Conservation (phyloP, 2,329 filamentous ascomycete genomes). For the Aspergillus sp. region DNA sequence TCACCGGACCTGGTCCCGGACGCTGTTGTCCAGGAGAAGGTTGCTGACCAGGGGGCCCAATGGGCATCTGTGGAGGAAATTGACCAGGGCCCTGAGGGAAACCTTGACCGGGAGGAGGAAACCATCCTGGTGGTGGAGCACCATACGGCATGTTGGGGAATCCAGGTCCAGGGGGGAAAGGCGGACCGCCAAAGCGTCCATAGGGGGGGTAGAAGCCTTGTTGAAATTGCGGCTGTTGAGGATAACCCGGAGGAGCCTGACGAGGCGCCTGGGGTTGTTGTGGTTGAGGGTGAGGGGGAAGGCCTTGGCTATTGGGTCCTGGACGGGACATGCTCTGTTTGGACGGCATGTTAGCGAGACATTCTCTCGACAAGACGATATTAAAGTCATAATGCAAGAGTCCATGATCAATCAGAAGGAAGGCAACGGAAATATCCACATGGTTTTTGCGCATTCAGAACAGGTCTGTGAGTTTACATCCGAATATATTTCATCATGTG, state of each 20-base stretch:
- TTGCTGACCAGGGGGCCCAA: conserved; percentile 53
- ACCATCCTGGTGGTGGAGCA: conserved; percentile 70
- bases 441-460: conserved; percentile 81
- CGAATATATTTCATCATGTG: conserved; percentile 84
- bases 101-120: conserved; percentile 69
- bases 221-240: conserved; percentile 42
- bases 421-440: conserved; percentile 99
- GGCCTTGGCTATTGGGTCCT: conserved; percentile 35
- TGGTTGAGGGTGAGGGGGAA: conserved; percentile 36
- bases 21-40: conserved; percentile 35
- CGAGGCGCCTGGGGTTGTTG: conserved; percentile 42
- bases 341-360: conserved; percentile 19
- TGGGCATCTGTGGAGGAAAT: conserved; percentile 61
- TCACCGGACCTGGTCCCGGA: conserved; percentile 27
- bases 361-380: conserved; percentile 1
- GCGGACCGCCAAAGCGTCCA: conserved; percentile 48
- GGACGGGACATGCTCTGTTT: conserved; percentile 44
- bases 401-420: conserved; percentile 78
- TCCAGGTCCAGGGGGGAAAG: conserved; percentile 58
- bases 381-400: conserved; percentile 2
- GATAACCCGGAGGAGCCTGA: conserved; percentile 38
- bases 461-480: conserved; percentile 83
- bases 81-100: conserved; percentile 66
- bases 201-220: conserved; percentile 43
- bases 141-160: conserved; percentile 77